These are phyloP conservation scores for Apophysomyces ossiformis DNA, from an alignment of 371 early-diverging fungal species.

Conservation along the genomic window DNA sequence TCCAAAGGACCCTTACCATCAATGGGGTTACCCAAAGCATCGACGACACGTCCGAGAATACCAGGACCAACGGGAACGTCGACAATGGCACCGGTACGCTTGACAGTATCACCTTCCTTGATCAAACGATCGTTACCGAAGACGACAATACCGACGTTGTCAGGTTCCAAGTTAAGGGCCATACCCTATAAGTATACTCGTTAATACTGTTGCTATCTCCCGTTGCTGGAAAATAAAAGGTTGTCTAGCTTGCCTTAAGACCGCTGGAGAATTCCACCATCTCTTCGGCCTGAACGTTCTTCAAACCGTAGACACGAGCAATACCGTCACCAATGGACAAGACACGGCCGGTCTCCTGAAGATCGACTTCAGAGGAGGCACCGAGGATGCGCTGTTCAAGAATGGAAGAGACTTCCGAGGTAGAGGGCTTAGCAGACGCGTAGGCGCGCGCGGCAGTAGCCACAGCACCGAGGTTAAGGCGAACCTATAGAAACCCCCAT, in stretches of 20 bases:
- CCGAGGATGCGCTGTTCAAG: slow-evolving; percentile 94
- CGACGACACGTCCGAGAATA: slow-evolving; percentile 95
- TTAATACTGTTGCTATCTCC: too few species aligned
- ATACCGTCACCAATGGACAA: slow-evolving; percentile 99
- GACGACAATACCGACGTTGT: slow-evolving; percentile 97
- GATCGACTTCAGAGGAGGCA: slow-evolving; percentile 77
- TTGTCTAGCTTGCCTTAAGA: slow-evolving; percentile 90
- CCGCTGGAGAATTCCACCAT: slow-evolving; percentile 99
- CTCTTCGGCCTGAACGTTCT: slow-evolving; percentile 98
- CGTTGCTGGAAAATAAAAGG: neutral
- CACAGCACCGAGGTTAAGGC: slow-evolving; percentile 58
- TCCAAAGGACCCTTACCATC: slow-evolving; percentile 97
- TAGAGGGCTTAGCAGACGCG: slow-evolving; percentile 69
- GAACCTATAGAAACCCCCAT: slow-evolving; percentile 27
- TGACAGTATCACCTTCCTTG: too few species aligned
- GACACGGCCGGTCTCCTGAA: slow-evolving; percentile 97
- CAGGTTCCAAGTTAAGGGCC: slow-evolving; percentile 97
- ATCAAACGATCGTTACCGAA: slow-evolving; percentile 96
- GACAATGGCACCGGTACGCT: slow-evolving; percentile 96
- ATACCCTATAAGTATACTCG: slow-evolving; percentile 92
- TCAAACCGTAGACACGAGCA: slow-evolving; percentile 97
- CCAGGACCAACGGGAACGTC: slow-evolving; percentile 94
- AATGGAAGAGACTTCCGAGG: slow-evolving; percentile 90
- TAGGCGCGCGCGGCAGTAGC: slow-evolving; percentile 52
- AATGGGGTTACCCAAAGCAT: slow-evolving; percentile 97